Evolutionary conservation across 768 basidiomycete species (phyloP).

Genomic region (Coprinopsis strossmayeri): DNA sequence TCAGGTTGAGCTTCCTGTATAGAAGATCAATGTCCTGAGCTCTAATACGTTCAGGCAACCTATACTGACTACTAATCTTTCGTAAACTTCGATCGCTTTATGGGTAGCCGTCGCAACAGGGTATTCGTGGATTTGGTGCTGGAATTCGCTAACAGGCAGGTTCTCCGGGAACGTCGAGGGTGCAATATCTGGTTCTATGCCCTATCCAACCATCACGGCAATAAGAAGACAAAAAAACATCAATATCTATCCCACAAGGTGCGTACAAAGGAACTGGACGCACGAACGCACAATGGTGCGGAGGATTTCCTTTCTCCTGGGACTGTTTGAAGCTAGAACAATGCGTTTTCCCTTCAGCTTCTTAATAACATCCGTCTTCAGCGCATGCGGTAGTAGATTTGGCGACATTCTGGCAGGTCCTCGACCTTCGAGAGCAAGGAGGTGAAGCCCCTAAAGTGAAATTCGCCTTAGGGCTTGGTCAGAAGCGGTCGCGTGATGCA

Average conservation of each 20-base stretch:
- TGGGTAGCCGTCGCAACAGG: slow-evolving; percentile 33
- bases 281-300: slow-evolving; percentile 56
- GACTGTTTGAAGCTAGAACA: slow-evolving; percentile 82
- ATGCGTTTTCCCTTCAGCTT: slow-evolving; percentile 72
- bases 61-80: slow-evolving; percentile 26
- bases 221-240: too few relatives aligned
- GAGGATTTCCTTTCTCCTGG: slow-evolving; percentile 80
- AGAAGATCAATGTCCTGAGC: slow-evolving; percentile 73
- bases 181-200: slow-evolving; percentile 34
- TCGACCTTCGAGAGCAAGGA: too few relatives aligned
- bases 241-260: slow-evolving; percentile 17
- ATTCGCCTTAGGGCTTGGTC: too few relatives aligned
- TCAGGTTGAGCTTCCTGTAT: slow-evolving; percentile 39
- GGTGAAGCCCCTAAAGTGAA: too few relatives aligned
- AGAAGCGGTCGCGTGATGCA: too few relatives aligned
- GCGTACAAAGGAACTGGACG: neutral
- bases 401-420: slow-evolving; percentile 23
- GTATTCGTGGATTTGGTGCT: slow-evolving; percentile 38
- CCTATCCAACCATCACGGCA: slow-evolving; percentile 23
- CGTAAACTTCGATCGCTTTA: slow-evolving; percentile 32
- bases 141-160: slow-evolving; percentile 59
- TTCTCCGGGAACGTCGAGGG: slow-evolving; percentile 69
- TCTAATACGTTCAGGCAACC: slow-evolving; percentile 17
- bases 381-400: slow-evolving; percentile 60
- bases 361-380: slow-evolving; percentile 52